These are phyloP conservation scores for Hemileccinum rubropunctum DNA, from an alignment of 768 basidiomycete genomes.

Conservation along the genomic window DNA sequence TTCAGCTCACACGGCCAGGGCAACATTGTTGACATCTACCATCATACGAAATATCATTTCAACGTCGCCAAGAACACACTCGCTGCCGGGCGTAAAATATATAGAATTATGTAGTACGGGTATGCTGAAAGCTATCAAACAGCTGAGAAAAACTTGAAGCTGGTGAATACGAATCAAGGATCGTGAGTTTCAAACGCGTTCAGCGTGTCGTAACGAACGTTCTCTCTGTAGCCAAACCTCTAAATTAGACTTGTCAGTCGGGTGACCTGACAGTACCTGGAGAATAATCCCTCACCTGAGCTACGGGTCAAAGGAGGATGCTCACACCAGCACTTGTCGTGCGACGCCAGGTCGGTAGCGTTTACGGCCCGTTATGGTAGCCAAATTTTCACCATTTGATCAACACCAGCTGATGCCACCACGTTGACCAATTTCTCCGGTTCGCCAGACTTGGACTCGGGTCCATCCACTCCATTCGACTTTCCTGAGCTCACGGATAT, in stretches of 20 bases:
- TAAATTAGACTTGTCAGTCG: conserved; percentile 2
- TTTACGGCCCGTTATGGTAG: conserved; percentile 41
- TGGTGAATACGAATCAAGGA: conserved; percentile 22
- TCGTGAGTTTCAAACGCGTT: conserved; percentile 25
- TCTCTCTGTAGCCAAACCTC: conserved; percentile 6
- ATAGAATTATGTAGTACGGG: conserved; percentile 34
- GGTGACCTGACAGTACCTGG: not conserved
- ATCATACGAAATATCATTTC: not conserved
- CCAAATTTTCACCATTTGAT: conserved; percentile 67
- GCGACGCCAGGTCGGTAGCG: conserved; percentile 2
- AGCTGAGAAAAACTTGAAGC: conserved; percentile 8
- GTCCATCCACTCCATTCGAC: conserved; percentile 37
- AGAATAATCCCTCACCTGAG: conserved; percentile 15
- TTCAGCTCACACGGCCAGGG: conserved; percentile 26
- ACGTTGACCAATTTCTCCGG: conserved; percentile 65
- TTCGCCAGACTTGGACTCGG: conserved; percentile 30
- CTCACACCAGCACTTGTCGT: conserved; percentile 13
- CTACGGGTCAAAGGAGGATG: conserved; percentile 10
- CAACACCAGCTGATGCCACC: conserved; percentile 65
- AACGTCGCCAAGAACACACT: conserved; percentile 7
- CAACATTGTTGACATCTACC: not conserved
- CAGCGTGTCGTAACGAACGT: conserved; percentile 26
- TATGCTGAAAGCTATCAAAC: conserved; percentile 29
- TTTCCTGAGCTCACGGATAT: conserved; percentile 41
- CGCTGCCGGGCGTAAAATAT: conserved; percentile 20